Percentiles rank a stretch among this genome's conserved stretches.
Evolutionary conservation across 306 rosid genomes (phyloP).

Genomic region (Rosa rugosa): DNA sequence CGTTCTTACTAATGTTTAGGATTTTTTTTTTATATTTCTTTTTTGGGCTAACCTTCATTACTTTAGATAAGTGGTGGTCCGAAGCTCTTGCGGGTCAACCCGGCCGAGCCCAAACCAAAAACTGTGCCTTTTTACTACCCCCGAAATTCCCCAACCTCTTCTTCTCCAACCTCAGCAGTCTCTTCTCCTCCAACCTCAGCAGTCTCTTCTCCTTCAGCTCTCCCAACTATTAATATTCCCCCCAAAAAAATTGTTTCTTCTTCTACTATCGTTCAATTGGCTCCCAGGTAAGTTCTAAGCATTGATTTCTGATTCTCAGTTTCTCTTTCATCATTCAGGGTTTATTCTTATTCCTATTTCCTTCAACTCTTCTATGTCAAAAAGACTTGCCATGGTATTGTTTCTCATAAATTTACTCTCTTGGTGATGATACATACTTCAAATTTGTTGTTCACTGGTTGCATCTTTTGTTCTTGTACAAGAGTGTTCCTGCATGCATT

Average conservation of each 20-base stretch:
- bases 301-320: background rate
- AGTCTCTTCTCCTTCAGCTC: background rate
- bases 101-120: background rate
- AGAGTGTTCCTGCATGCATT: conserved; percentile 6
- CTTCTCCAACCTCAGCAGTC: background rate
- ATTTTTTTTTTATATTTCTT: no score
- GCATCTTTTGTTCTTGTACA: background rate
- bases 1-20: no score
- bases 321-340: background rate
- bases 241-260: background rate
- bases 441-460: background rate
- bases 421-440: background rate
- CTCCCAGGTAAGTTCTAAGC: background rate
- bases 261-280: background rate
- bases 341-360: background rate
- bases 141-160: background rate
- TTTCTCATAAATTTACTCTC: background rate
- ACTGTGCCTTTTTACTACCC: background rate
- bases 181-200: background rate
- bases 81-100: background rate
- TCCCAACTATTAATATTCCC: background rate
- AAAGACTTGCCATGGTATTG: background rate
- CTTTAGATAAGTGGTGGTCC: background rate
- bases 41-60: no score
- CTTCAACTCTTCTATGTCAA: background rate